Percentiles rank a stretch among this genome's conserved stretches.
phyloP scores from a whole-genome alignment of 2,329 filamentous ascomycete species.

The Scedosporium boydii region DNA sequence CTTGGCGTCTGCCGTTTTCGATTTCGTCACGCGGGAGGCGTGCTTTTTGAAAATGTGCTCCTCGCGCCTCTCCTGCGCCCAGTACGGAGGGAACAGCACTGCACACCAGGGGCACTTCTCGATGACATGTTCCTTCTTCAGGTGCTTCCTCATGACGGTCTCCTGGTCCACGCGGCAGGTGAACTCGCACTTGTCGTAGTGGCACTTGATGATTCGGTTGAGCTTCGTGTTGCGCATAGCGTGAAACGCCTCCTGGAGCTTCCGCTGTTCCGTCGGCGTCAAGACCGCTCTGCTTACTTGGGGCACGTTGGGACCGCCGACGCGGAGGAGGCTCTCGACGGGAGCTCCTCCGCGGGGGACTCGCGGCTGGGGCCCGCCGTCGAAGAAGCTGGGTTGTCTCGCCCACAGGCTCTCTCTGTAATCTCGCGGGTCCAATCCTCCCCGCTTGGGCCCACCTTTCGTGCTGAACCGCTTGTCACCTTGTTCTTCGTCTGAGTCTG shows the following conservation, averaged over 20 bases:
- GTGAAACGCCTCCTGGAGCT: slow-evolving; percentile 17
- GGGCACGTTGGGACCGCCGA: slow-evolving; percentile 20
- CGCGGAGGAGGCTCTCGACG: slow-evolving; percentile 23
- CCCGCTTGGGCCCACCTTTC: background rate
- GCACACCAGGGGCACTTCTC: slow-evolving; percentile 21
- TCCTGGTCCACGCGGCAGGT: slow-evolving; percentile 19
- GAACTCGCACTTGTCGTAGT: slow-evolving; percentile 22
- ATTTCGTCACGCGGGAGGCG: background rate
- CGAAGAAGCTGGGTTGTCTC: slow-evolving; percentile 18
- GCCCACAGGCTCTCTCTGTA: slow-evolving; percentile 14
- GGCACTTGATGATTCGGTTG: slow-evolving; percentile 22
- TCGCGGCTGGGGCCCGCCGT: slow-evolving; percentile 18
- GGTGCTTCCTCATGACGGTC: slow-evolving; percentile 20
- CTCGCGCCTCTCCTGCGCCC: slow-evolving; percentile 11
- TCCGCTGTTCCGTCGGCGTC: slow-evolving; percentile 27
- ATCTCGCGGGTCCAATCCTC: background rate
- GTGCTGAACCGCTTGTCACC: too few species aligned
- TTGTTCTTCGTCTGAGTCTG: too few species aligned
- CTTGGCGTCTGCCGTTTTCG: background rate
- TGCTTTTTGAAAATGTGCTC: slow-evolving; percentile 18
- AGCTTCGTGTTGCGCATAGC: background rate
- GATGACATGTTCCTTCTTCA: slow-evolving; percentile 20
- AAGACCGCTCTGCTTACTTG: slow-evolving; percentile 25
- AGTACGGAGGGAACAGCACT: slow-evolving; percentile 16
- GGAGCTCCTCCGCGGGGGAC: slow-evolving; percentile 27